phyloP scores from a whole-genome alignment of 257 asterid genomes.

The Solanum chmielewskii region DNA sequence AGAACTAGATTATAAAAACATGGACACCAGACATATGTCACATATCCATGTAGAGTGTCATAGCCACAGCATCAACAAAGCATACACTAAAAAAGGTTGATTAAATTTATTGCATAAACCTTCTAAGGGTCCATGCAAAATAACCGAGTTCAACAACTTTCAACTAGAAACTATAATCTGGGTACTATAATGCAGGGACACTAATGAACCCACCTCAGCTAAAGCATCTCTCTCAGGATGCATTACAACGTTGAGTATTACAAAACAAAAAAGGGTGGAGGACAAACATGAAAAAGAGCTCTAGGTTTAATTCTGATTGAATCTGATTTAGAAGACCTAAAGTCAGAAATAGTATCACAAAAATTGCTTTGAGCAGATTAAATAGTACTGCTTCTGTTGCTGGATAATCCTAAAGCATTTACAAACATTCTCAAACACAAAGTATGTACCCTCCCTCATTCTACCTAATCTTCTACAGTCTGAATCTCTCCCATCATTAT shows the following conservation, averaged over 20 bases:
- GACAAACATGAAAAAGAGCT: neutral
- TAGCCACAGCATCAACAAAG: neutral
- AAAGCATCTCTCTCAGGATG: neutral
- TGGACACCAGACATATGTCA: neutral
- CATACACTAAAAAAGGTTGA: neutral
- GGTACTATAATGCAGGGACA: neutral
- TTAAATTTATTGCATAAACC: neutral
- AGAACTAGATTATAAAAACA: neutral
- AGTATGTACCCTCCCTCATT: constrained; percentile 37
- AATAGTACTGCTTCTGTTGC: constrained; percentile 39
- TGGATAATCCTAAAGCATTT: constrained; percentile 25
- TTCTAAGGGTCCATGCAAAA: neutral
- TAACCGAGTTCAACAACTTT: neutral
- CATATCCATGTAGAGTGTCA: neutral
- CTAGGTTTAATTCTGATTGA: neutral
- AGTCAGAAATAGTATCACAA: constrained; percentile 24
- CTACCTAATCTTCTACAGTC: constrained; percentile 51
- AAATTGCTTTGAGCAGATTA: constrained; percentile 46
- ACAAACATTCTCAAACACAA: constrained; percentile 25
- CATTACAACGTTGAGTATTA: neutral
- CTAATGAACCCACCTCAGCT: neutral
- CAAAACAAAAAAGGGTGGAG: neutral
- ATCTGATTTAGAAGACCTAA: constrained; percentile 6
- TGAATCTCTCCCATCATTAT: constrained; percentile 99
- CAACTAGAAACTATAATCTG: neutral